phyloP scores from a whole-genome alignment of 345 rosid species.

The Lumnitzera racemosa region DNA sequence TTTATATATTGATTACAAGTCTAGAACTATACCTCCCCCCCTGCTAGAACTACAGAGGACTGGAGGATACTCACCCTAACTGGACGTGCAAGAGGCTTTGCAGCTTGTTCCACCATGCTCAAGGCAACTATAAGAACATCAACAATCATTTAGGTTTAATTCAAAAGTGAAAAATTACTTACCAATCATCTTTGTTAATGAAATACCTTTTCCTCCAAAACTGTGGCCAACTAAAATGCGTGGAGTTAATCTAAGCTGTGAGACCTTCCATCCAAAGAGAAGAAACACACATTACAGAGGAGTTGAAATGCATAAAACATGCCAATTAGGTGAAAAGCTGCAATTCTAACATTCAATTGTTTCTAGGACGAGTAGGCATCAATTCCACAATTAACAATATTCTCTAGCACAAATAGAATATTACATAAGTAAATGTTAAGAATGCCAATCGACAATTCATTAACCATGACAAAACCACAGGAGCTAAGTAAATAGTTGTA shows the following conservation, averaged over 20 bases:
- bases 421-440: too few relatives aligned
- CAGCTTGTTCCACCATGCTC: slow-evolving; percentile 97
- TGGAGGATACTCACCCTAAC: slow-evolving; percentile 51
- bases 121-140: slow-evolving; percentile 45
- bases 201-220: slow-evolving; percentile 94
- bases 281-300: slow-evolving; percentile 4
- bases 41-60: neutral
- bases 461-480: too few relatives aligned
- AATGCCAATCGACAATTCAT: too few relatives aligned
- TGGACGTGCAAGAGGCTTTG: slow-evolving; percentile 95
- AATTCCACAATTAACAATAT: too few relatives aligned
- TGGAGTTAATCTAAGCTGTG: slow-evolving; percentile 73
- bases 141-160: neutral
- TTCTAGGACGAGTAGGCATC: too few relatives aligned
- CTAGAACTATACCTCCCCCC: too few relatives aligned
- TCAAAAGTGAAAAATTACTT: neutral
- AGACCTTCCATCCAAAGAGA: slow-evolving; percentile 37
- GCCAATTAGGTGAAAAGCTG: neutral
- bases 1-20: too few relatives aligned
- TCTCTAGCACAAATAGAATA: too few relatives aligned
- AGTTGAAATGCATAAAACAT: neutral
- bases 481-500: too few relatives aligned
- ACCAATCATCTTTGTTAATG: slow-evolving; percentile 1
- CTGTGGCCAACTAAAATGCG: slow-evolving; percentile 91
- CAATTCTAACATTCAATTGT: neutral